Percentiles rank a stretch among this genome's conserved stretches.
These are phyloP conservation scores for Backusella westeae DNA, from an alignment of 192 early-diverging fungal genomes.

Conservation along the genomic window DNA sequence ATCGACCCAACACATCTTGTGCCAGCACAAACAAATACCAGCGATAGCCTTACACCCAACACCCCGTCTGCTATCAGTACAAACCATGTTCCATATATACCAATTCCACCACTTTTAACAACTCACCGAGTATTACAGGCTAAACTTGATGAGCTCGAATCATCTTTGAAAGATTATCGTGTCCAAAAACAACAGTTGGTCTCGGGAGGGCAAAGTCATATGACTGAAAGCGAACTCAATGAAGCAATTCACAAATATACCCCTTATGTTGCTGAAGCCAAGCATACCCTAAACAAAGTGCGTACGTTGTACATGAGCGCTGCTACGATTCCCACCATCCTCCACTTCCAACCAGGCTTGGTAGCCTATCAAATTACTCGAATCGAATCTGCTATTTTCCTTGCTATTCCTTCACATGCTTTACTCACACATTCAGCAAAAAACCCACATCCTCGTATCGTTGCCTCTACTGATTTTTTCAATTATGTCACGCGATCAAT, in stretches of 20 bases:
- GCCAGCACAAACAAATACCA: conserved; percentile 43
- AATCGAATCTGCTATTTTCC: conserved; percentile 69
- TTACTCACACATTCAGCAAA: conserved; percentile 62
- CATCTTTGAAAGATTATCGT: conserved; percentile 34
- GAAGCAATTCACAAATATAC: conserved; percentile 44
- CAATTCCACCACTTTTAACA: conserved; percentile 48
- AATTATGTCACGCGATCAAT: conserved; percentile 73
- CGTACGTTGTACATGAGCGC: conserved; percentile 50
- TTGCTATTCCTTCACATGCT: conserved; percentile 56
- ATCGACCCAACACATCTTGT: conserved; percentile 52
- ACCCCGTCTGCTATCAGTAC: conserved; percentile 32
- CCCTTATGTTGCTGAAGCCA: conserved; percentile 34
- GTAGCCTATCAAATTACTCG: conserved; percentile 69
- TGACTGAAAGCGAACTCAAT: conserved; percentile 34
- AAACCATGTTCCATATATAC: conserved; percentile 53
- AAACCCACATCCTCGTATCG: conserved; percentile 55
- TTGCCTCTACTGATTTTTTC: conserved; percentile 74
- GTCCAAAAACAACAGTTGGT: conserved; percentile 11
- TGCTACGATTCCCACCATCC: conserved; percentile 47
- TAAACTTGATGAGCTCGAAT: conserved; percentile 41
- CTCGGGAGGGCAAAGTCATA: background rate
- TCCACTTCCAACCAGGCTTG: conserved; percentile 58
- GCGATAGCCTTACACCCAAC: conserved; percentile 38
- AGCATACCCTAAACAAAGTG: conserved; percentile 47
- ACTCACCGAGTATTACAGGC: conserved; percentile 45